Percentiles rank a stretch among this genome's conserved stretches.
phyloP scores from a whole-genome alignment of 345 rosid species.

The Brassica cretica region DNA sequence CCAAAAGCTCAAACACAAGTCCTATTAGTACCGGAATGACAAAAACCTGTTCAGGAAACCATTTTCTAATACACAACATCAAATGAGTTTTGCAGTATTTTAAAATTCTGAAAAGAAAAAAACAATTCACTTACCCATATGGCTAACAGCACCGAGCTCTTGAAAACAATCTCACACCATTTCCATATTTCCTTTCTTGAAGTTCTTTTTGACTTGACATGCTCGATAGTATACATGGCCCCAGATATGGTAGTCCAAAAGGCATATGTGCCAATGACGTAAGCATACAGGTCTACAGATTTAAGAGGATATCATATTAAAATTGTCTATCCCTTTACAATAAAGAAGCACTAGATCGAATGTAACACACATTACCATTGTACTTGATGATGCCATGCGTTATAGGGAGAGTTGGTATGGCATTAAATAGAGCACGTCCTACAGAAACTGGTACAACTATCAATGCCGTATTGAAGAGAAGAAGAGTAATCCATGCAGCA shows the following conservation, averaged over 20 bases:
- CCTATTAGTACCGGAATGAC: slow-evolving; percentile 93
- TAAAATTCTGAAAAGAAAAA: neutral
- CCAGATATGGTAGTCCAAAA: too few species aligned
- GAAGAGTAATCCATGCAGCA: slow-evolving; percentile 96
- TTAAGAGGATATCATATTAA: slow-evolving; percentile 15
- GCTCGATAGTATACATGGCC: slow-evolving; percentile 82
- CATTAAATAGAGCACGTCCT: slow-evolving; percentile 90
- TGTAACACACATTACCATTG: slow-evolving; percentile 63
- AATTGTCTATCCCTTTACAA: neutral
- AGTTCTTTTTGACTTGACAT: slow-evolving; percentile 53
- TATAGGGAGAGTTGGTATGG: slow-evolving; percentile 90
- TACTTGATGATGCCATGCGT: slow-evolving; percentile 89
- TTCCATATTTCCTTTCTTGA: too few species aligned
- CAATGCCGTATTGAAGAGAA: slow-evolving; percentile 85
- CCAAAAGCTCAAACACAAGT: slow-evolving; percentile 92
- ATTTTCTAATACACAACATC: too few species aligned
- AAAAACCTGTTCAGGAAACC: slow-evolving; percentile 55
- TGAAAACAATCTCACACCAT: slow-evolving; percentile 27
- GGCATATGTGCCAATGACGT: slow-evolving; percentile 43
- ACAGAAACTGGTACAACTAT: slow-evolving; percentile 85
- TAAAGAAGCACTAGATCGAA: neutral
- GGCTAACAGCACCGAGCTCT: slow-evolving; percentile 78
- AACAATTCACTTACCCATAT: slow-evolving; percentile 69
- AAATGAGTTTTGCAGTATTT: neutral
- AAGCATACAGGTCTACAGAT: slow-evolving; percentile 78